A percentile compares a stretch with the other conserved stretches of the same genome.
These are phyloP conservation scores for Chamaecrista fasciculata DNA, from an alignment of 306 rosid species.

Conservation along the genomic window DNA sequence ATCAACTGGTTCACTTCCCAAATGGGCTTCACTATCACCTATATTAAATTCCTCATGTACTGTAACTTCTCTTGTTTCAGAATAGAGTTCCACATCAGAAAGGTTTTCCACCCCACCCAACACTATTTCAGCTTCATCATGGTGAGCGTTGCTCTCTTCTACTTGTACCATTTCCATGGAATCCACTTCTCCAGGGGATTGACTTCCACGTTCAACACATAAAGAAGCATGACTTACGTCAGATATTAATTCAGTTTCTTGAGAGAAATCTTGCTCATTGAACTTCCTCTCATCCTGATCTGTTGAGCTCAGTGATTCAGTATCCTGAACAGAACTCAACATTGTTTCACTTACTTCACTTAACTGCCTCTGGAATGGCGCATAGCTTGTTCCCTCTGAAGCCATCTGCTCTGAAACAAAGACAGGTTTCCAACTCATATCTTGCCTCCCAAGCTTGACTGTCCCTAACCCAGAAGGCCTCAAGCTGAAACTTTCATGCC, in stretches of 20 bases:
- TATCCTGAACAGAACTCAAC: constrained; percentile 88
- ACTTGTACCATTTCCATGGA: constrained; percentile 46
- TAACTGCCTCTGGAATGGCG: constrained; percentile 70
- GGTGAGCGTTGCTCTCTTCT: constrained; percentile 44
- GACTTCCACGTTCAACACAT: constrained; percentile 49
- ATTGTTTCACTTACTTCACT: constrained; percentile 83
- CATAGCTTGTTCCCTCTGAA: constrained; percentile 70
- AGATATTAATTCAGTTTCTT: constrained; percentile 49
- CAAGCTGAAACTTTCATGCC: constrained; percentile 84
- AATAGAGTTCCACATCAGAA: constrained; percentile 38
- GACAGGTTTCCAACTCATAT: constrained; percentile 68
- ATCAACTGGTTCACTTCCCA: constrained; percentile 47
- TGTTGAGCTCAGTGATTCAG: constrained; percentile 75
- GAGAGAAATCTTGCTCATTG: constrained; percentile 54
- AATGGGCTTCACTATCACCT: constrained; percentile 36
- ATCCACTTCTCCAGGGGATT: constrained; percentile 50
- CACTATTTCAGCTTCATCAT: constrained; percentile 56
- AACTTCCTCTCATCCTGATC: constrained; percentile 74
- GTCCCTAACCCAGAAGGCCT: constrained; percentile 65
- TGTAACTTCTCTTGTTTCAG: constrained; percentile 41
- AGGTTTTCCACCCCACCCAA: constrained; percentile 58
- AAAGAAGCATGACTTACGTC: constrained; percentile 41
- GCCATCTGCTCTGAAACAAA: constrained; percentile 66
- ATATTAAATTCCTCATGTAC: constrained; percentile 37
- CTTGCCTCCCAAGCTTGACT: constrained; percentile 58